Conservation (phyloP, 2,329 filamentous ascomycete genomes). For the Lecanosticta acicola region DNA sequence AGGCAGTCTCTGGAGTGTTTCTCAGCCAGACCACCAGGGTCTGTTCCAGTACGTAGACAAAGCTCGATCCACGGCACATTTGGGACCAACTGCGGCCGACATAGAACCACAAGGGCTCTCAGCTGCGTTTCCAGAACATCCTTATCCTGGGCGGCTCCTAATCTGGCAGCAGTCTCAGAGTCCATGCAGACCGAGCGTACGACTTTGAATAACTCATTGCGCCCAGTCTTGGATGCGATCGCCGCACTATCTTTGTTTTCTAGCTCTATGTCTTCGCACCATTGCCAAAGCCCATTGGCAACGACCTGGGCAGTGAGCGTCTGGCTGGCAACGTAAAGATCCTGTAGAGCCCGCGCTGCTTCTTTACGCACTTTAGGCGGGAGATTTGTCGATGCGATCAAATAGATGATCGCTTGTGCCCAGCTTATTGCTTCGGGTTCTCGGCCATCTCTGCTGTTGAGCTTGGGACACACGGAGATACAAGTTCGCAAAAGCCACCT, state of each 20-base stretch:
- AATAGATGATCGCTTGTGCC: conserved; percentile 79
- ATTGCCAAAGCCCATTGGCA: conserved; percentile 70
- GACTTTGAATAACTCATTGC: conserved; percentile 56
- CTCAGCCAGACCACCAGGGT: conserved; percentile 72
- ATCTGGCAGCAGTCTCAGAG: conserved; percentile 45
- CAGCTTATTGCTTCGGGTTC: conserved; percentile 45
- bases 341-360: conserved; percentile 56
- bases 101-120: conserved; percentile 69
- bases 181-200: conserved; percentile 59
- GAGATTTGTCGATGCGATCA: conserved; percentile 59
- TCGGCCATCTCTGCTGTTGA: conserved; percentile 35
- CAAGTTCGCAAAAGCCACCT: conserved; percentile 71
- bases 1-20: conserved; percentile 61
- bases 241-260: conserved; percentile 76
- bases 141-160: conserved; percentile 42
- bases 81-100: conserved; percentile 70
- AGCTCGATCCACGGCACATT: conserved; percentile 82
- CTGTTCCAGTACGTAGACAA: conserved; percentile 71
- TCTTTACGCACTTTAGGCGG: conserved; percentile 60
- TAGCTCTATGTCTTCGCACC: conserved; percentile 61
- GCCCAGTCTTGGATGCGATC: conserved; percentile 58
- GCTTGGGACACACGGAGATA: conserved; percentile 47
- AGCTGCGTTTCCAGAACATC: conserved; percentile 62
- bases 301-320: conserved; percentile 56
- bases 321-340: conserved; percentile 57